Percentiles rank a stretch among this genome's conserved stretches.
phyloP scores from a whole-genome alignment of 2,329 filamentous ascomycete species.

The Lasiodiplodia theobromae region DNA sequence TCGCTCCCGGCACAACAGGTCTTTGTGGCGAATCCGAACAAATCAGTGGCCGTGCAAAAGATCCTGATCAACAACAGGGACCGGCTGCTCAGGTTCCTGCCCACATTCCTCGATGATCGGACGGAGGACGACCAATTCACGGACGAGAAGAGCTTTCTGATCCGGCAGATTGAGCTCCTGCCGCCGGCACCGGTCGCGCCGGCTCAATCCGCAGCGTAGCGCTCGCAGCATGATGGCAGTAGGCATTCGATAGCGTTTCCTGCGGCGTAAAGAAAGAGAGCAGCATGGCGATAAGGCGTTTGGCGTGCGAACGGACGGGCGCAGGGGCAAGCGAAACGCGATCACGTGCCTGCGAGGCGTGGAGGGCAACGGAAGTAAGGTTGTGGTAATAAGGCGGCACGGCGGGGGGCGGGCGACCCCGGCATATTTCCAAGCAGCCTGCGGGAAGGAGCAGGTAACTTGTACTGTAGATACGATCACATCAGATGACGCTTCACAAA shows the following conservation, averaged over 20 bases:
- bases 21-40: constrained; percentile 98
- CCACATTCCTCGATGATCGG: constrained; percentile 90
- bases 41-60: constrained; percentile 93
- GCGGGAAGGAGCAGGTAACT: neutral
- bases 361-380: neutral
- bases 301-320: constrained; percentile 1
- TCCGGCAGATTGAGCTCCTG: constrained; percentile 80
- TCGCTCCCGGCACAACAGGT: constrained; percentile 59
- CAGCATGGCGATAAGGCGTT: constrained; percentile 10
- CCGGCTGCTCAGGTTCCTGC: constrained; percentile 85
- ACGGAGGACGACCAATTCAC: constrained; percentile 99
- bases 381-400: constrained; percentile 14
- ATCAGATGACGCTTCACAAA: constrained; percentile 24
- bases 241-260: constrained; percentile 14
- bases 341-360: constrained; percentile 1
- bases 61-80: constrained; percentile 97
- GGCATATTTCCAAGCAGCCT: constrained; percentile 21
- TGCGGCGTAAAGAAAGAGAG: neutral
- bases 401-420: constrained; percentile 5
- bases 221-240: neutral
- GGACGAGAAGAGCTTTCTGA: constrained; percentile 95
- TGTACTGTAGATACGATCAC: constrained; percentile 22
- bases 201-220: constrained; percentile 14
- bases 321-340: constrained; percentile 17
- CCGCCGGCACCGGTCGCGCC: constrained; percentile 42